A percentile compares a stretch with the other conserved stretches of the same genome.
Evolutionary conservation across 1,284 basidiomycete genomes (phyloP).

Genomic region (Apiotrichum gracile): DNA sequence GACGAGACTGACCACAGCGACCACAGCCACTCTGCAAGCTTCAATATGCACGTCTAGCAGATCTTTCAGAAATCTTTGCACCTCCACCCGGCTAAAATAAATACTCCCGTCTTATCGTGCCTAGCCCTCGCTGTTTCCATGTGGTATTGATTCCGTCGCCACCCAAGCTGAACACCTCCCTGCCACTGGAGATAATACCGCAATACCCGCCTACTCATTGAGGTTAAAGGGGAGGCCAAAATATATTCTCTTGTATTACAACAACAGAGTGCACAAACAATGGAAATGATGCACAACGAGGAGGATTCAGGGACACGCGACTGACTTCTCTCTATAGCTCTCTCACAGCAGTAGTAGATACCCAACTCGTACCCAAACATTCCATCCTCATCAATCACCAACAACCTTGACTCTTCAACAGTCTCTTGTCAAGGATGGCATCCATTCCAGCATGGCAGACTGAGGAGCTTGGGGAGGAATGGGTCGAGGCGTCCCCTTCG

Average conservation of each 20-base stretch:
- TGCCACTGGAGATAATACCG: neutral
- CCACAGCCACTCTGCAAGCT: no score
- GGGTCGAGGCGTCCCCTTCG: slow-evolving; percentile 56
- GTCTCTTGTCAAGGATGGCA: slow-evolving; percentile 15
- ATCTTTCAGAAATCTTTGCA: slow-evolving; percentile 9
- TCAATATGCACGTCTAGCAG: no score
- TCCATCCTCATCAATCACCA: neutral
- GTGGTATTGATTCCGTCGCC: no score
- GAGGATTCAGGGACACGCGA: neutral
- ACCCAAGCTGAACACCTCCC: no score
- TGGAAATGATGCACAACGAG: neutral
- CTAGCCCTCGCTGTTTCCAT: neutral
- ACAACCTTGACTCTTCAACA: neutral
- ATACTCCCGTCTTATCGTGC: neutral
- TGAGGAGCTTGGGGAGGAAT: slow-evolving; percentile 69
- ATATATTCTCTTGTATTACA: neutral
- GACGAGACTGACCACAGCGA: neutral
- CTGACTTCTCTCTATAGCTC: neutral
- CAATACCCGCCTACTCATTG: no score
- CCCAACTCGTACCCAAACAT: neutral
- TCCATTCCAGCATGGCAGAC: slow-evolving; percentile 64
- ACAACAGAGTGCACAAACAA: neutral
- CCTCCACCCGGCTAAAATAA: slow-evolving; percentile 1
- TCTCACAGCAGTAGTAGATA: no score
- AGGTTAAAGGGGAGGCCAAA: neutral